Conservation (phyloP, 148 eudicot species). For the Vaccinium myrtillus region DNA sequence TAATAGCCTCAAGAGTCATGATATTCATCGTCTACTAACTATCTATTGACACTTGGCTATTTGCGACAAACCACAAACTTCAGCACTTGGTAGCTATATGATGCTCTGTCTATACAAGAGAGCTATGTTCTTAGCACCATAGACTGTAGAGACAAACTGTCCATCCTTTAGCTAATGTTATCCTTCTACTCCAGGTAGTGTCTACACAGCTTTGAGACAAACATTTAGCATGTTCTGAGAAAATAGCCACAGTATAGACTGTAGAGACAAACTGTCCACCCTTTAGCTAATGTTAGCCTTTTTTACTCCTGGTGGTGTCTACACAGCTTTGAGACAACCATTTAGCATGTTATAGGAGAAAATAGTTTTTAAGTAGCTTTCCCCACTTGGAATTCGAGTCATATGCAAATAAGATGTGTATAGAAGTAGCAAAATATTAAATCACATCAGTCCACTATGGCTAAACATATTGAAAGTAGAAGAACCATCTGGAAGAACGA, state of each 20-base stretch:
- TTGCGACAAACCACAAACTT: neutral
- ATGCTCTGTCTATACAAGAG: neutral
- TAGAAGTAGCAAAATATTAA: neutral
- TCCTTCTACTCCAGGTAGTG: neutral
- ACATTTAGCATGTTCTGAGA: no score
- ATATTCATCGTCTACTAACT: neutral
- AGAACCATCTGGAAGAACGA: neutral
- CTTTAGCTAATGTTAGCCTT: neutral
- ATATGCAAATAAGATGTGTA: neutral
- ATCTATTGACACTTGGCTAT: neutral
- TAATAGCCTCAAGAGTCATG: neutral
- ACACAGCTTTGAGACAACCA: neutral
- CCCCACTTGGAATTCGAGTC: neutral
- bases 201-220: no score
- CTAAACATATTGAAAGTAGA: neutral
- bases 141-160: neutral
- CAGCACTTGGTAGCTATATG: neutral
- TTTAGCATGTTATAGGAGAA: neutral
- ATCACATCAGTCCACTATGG: neutral
- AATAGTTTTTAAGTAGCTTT: neutral
- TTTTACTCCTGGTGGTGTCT: neutral
- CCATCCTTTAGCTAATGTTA: neutral
- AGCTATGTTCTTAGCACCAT: neutral
- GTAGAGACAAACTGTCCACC: neutral
- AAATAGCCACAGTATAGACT: no score